Evolutionary conservation across 1,284 basidiomycete genomes (phyloP), one percentile per base, ranked within the genome.

Genomic region (Anthracocystis walkeri): DNA sequence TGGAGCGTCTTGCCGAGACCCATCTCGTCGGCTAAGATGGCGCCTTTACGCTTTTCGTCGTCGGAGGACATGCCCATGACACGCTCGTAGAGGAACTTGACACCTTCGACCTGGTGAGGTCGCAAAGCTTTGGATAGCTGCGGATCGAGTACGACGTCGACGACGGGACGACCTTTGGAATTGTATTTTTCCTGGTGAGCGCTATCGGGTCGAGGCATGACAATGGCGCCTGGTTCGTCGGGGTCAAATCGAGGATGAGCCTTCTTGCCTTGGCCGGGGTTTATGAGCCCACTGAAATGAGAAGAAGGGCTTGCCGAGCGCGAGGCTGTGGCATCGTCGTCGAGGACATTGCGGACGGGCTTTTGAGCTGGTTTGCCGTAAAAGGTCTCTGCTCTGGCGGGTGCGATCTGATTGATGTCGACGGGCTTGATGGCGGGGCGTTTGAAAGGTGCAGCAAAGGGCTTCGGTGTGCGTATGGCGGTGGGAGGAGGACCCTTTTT

Each of bases 11-110:
- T 81, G 48, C 75, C 67, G 38, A 70, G 65, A 42, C 96, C 96
- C 96, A 99, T 99, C 86, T 97, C 96, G 84, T 99, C 96, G 0
- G 97, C 96, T 92, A 99, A 95, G 84, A 99, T 99, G 82, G 94
- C 97, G 0, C 97, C 97, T 77, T 93, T 82, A 35, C 74, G 71
- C 20, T 71, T 77, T 14, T 95, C 93, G 67, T 93, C 91, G 78
- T 96, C 91, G 27, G 92, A 92, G 54, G 95, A 87, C 90, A 97
- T 92, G 2, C 95, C 97, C 0, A 94, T 97, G 8, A 95, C 92
- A 84, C 95, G 96, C 85, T 90, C 91, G 86, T 97, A 99, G 83
- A 99, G 87, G 86, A 99, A 99, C 92, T 97, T 97, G 70, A 98
- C 96, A 74, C 96, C 96, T 85, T 99, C 95, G 20, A 99, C 90